phyloP scores from a whole-genome alignment of 2,329 filamentous ascomycete genomes.

The Basipetospora chlamydospora region DNA sequence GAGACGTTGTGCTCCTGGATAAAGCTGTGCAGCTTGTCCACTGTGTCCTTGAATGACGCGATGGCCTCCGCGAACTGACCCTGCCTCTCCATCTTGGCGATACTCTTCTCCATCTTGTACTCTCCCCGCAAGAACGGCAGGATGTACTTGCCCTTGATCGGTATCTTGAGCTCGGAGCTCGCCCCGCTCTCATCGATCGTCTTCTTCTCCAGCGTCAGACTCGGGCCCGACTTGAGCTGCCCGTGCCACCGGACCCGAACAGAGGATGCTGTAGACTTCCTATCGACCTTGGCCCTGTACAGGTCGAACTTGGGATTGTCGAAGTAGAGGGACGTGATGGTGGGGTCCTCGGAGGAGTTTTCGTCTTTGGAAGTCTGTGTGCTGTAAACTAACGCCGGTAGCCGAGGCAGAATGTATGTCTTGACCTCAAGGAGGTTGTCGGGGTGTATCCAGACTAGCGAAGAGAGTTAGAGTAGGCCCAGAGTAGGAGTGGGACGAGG shows the following conservation, averaged over 20 bases:
- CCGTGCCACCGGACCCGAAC: conserved; percentile 86
- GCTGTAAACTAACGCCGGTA: conserved; percentile 88
- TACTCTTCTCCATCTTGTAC: conserved; percentile 82
- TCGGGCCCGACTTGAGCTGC: conserved; percentile 60
- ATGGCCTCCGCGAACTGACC: conserved; percentile 53
- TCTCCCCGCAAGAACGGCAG: conserved; percentile 73
- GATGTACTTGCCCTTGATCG: conserved; percentile 89
- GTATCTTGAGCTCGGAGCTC: conserved; percentile 66
- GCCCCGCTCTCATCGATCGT: conserved; percentile 60
- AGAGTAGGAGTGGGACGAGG: too few species aligned
- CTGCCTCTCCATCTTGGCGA: conserved; percentile 73
- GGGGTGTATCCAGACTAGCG: conserved; percentile 75
- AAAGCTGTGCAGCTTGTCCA: conserved; percentile 65
- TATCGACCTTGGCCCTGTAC: conserved; percentile 73
- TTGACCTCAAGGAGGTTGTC: conserved; percentile 96
- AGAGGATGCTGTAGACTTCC: conserved; percentile 61
- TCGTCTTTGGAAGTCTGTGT: conserved; percentile 70
- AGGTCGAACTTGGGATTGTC: conserved; percentile 76
- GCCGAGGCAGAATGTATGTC: conserved; percentile 78
- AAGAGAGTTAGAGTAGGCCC: neutral
- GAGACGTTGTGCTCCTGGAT: conserved; percentile 64
- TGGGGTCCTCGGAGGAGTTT: conserved; percentile 70
- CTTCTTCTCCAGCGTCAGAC: conserved; percentile 84
- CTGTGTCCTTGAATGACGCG: conserved; percentile 54
- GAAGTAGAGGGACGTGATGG: conserved; percentile 91